Base-by-base conservation (phyloP, 192 early-diverging fungal genomes). In the Coemansia sp. region DNA sequence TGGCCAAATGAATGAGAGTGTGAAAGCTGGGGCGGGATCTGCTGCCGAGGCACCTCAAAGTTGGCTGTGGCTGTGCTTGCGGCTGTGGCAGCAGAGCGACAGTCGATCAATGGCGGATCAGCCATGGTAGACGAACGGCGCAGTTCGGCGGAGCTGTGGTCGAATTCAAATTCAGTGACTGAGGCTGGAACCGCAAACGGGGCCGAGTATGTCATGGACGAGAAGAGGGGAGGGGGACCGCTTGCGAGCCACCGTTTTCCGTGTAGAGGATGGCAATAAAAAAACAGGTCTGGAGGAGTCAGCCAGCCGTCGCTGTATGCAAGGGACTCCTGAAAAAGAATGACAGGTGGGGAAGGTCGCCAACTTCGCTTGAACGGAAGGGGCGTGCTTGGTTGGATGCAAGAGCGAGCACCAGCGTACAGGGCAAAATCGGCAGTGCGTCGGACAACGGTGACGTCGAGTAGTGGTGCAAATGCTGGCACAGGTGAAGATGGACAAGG, bases 91-190 rank as follows among this genome's bases (percentile, higher is more conserved):
- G 24, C 46, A 18, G 35, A 46, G 58, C 42, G 56, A 10, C 44
- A 15, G 42, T 40, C 26, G 58, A 46, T 46, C 42, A 48, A 22
- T 24, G 48, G 43, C 14, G 66, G 43, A 29, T 68, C 66, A 43
- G 56, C 26, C 32, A 37, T 12, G 44, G 37, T 32, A 34, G 66
- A 29, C 32, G 37, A 18, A 37, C 60, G 59, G 33, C 43, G 59
- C 29, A 62, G 38, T 33, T 62, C 66, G 17, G 44, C 18, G 22
- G 55, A 35, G 53, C 35, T 32, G 35, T 64, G 24, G 26, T 44
- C 66, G 40, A 68, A 62, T 60, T 68, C 55, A 37, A 68, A 56
- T 60, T 68, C 59, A 35, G 42, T 29, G 24, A 48, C 37, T 12
- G 50, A 29, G 10, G 52, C 59, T 11, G 59, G 52, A 36, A 44